Base-by-base conservation (phyloP, 768 basidiomycete species). In the Mycena amicta region DNA sequence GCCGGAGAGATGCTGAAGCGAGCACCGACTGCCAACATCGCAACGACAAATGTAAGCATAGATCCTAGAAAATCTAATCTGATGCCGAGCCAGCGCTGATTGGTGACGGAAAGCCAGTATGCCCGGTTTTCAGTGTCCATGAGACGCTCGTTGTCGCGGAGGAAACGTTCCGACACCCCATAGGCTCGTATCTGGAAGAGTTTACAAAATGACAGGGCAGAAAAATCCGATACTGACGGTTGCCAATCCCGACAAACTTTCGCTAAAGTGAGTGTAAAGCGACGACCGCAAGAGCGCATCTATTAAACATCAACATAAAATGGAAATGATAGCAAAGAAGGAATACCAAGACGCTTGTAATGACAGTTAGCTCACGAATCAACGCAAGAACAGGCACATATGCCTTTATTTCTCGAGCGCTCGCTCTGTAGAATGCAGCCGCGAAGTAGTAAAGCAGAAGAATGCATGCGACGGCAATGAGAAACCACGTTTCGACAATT, bases 71-170 rank as follows among this genome's bases (percentile, higher is more conserved):
- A 84, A 71, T 96, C 95, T n/a, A 97, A 80, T 4, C 95, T 86
- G 46, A 96, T 83, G 52, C 90, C 92, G 27, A 98, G 86, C 94
- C 91, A 95, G 52, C 90, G 80, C 83, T 95, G 93, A 70, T 95
- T 94, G 20, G 87, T 81, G 39, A 93, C 82, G 0, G 90, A 92
- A 62, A 95, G 73, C 13, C 8, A 30, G 28, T 59, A 73, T 26
- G 58, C 83, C 84, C 90, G 80, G 67, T 96, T 95, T 72, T 98
- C 95, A 25, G 90, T 74, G 62, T 97, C 89, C 29, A 95, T 80
- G 18, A 85, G 78, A n/a, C 80, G 76, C 60, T 86, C 77, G 65
- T 95, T 98, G 56, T 93, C 90, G 5, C 72, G 70, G 45, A 80
- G 74, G 79, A 97, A 98, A 15, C 94, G 82, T 2, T 85, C 78